Evolutionary conservation across 352 stramenopile genomes (phyloP).

Genomic region (Phytophthora hibernalis): DNA sequence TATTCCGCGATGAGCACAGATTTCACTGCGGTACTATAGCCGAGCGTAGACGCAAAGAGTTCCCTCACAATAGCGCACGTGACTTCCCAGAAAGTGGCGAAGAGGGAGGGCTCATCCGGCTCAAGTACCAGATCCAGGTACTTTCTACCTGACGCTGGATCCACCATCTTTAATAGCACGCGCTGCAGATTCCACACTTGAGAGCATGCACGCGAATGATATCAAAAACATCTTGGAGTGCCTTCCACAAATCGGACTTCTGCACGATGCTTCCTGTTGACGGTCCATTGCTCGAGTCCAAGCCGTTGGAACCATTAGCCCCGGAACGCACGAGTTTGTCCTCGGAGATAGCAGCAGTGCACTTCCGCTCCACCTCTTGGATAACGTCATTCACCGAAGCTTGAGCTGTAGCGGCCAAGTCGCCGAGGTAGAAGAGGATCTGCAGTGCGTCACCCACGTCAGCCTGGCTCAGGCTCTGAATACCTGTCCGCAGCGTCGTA

Average conservation of each 20-base stretch:
- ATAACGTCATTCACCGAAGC: slow-evolving; percentile 84
- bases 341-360: slow-evolving; percentile 61
- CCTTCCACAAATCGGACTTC: slow-evolving; percentile 83
- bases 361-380: slow-evolving; percentile 80
- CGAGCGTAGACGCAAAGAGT: slow-evolving; percentile 66
- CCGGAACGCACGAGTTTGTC: slow-evolving; percentile 56
- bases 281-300: slow-evolving; percentile 42
- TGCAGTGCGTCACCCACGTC: slow-evolving; percentile 82
- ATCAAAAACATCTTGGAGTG: slow-evolving; percentile 83
- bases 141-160: slow-evolving; percentile 46
- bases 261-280: slow-evolving; percentile 40
- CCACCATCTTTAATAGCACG: slow-evolving; percentile 84
- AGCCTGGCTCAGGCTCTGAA: slow-evolving; percentile 68
- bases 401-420: slow-evolving; percentile 69
- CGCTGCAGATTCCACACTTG: slow-evolving; percentile 90
- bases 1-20: slow-evolving; percentile 80
- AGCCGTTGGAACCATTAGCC: slow-evolving; percentile 19
- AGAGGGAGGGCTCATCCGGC: slow-evolving; percentile 79
- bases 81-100: slow-evolving; percentile 89
- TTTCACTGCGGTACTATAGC: slow-evolving; percentile 67
- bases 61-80: slow-evolving; percentile 80
- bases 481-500: slow-evolving; percentile 50
- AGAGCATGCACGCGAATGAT: slow-evolving; percentile 68
- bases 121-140: slow-evolving; percentile 81
- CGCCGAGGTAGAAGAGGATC: slow-evolving; percentile 81